Conservation (phyloP, 768 basidiomycete genomes). For the Mycena leptocephala region DNA sequence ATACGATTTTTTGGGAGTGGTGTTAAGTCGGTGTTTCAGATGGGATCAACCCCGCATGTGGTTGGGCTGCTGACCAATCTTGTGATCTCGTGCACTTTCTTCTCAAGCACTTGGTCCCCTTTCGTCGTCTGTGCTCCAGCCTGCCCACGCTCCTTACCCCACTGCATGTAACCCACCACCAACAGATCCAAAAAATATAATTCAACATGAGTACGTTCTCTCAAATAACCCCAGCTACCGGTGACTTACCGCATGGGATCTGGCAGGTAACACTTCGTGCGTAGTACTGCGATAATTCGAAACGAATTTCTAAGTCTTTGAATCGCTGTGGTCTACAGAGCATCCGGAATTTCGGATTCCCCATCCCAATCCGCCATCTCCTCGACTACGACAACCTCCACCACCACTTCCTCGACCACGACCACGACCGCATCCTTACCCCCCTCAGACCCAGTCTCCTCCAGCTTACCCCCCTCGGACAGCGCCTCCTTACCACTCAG, state of each 20-base stretch:
- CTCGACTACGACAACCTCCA: background rate
- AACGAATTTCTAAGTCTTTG: no score
- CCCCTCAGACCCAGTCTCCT: background rate
- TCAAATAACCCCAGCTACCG: background rate
- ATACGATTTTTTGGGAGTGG: no score
- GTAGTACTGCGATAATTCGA: no score
- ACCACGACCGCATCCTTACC: background rate
- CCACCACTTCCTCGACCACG: background rate
- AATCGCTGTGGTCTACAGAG: no score
- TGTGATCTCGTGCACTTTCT: background rate
- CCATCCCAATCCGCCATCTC: background rate
- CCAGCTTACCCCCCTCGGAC: background rate
- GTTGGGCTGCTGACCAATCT: background rate
- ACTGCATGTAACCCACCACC: slow-evolving; percentile 28
- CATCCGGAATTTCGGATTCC: no score
- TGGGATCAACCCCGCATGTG: background rate
- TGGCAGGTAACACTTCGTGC: background rate
- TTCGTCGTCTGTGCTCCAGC: background rate
- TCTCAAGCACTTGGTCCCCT: background rate
- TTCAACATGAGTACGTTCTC: slow-evolving; percentile 2
- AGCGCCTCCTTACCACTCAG: no score
- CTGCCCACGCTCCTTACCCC: slow-evolving; percentile 28
- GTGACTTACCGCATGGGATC: background rate
- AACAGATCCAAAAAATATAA: background rate
- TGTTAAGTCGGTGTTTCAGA: background rate